Base-by-base conservation (phyloP, 495 filamentous ascomycete genomes). In the Bacidia gigantensis region DNA sequence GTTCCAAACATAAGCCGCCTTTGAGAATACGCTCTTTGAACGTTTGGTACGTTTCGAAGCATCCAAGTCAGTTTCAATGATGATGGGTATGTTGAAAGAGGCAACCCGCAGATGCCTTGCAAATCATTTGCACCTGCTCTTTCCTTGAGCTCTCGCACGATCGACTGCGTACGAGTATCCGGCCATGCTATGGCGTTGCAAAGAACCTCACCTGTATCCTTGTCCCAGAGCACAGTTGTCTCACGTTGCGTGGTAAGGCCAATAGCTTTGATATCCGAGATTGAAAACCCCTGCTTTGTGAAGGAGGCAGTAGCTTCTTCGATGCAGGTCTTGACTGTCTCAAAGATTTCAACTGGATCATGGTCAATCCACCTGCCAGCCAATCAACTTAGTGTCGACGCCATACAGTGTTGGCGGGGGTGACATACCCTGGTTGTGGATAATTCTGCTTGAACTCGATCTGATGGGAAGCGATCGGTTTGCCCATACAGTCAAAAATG, bases 211-310 rank as follows among this genome's bases (percentile, higher is more conserved):
- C 90, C 90, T 3, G 89, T 93, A 49, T 79, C 74, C 61, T 72
- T 81, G 63, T 97, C 88, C 90, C 90, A 97, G 20, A 89, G 84
- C 9, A 97, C 70, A 0, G 83, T 87, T 22, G 90, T 97, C 70
- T 97, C 90, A 61, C 90, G 81, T 71, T 97, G 90, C 68, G 86
- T 95, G 52, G 89, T 95, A 65, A 97, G 86, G 51, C 90, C 90
- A 60, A 97, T 78, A 26, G 87, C 80, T 60, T 86, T 86, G 60
- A 97, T 86, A 55, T 87, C 75, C 47, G 72, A 73, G 47, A 78
- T 73, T 20, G 75, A 74, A 68, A 89, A 75, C 41, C 90, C 90
- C 40, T 80, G 68, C 39, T 77, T 73, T 17, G 78, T 64, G 68
- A 95, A 95, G 23, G 78, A 67, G 58, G 79, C 76, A 60, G 84